phyloP scores from a whole-genome alignment of 768 basidiomycete species.

The Leccinellum albellum region DNA sequence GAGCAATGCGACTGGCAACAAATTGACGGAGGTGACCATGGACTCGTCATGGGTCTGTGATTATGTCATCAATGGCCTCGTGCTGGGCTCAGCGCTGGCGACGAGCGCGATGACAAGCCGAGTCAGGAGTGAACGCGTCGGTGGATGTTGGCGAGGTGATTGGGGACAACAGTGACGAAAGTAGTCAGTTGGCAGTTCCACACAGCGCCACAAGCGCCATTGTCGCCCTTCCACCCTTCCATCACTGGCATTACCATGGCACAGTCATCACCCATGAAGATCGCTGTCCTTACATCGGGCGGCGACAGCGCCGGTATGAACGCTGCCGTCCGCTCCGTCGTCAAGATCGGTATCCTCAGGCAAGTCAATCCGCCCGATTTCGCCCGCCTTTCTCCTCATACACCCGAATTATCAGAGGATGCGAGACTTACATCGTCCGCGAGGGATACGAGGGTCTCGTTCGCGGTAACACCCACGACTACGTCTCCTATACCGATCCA shows the following conservation, averaged over 20 bases:
- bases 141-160: neutral
- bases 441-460: slow-evolving; percentile 99
- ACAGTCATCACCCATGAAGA: slow-evolving; percentile 54
- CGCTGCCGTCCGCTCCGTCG: slow-evolving; percentile 88
- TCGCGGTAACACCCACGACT: slow-evolving; percentile 60
- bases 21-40: neutral
- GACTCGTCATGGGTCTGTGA: too few species aligned
- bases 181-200: neutral
- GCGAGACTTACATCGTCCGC: slow-evolving; percentile 92
- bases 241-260: neutral
- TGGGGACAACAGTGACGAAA: neutral
- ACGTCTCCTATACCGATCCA: slow-evolving; percentile 24
- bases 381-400: neutral
- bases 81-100: neutral
- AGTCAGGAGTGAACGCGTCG: neutral
- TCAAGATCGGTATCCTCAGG: slow-evolving; percentile 90
- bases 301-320: slow-evolving; percentile 99
- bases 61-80: slow-evolving; percentile 12
- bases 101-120: neutral
- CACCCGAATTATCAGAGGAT: slow-evolving; percentile 58
- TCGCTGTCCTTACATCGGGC: slow-evolving; percentile 92
- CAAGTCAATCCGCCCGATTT: slow-evolving; percentile 33
- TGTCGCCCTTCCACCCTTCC: neutral
- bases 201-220: neutral
- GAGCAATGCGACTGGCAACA: neutral